Conservation (phyloP, 2,329 filamentous ascomycete species). For the Ophiobolus disseminans region DNA sequence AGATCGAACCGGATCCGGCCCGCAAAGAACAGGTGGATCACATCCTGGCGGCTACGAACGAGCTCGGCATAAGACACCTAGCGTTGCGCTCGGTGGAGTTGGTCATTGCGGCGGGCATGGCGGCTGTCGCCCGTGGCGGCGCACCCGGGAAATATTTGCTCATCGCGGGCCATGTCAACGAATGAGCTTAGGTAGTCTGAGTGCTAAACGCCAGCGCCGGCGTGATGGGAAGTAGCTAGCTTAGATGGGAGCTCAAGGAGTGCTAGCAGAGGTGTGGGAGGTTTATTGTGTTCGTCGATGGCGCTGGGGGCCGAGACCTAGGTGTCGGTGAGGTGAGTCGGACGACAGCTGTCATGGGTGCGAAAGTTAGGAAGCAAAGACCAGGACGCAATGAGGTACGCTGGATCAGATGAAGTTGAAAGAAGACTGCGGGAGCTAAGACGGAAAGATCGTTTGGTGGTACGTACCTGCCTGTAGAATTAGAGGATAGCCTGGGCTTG, state of each 20-base stretch:
- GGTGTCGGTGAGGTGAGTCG: background rate
- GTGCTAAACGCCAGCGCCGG: background rate
- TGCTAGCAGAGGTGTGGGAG: background rate
- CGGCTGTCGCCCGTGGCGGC: background rate
- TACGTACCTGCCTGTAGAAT: constrained; percentile 1
- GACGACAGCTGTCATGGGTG: background rate
- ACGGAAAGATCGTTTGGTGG: constrained; percentile 3
- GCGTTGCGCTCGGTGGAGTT: too few relatives aligned
- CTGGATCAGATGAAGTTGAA: constrained; percentile 4
- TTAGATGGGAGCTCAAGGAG: background rate
- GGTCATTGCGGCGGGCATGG: too few relatives aligned
- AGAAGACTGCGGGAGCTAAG: constrained; percentile 13
- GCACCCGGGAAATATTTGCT: background rate
- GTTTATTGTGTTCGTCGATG: background rate
- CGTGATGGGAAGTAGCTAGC: background rate
- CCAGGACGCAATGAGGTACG: background rate
- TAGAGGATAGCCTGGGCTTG: background rate
- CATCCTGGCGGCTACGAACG: too few relatives aligned
- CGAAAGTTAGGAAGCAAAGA: background rate
- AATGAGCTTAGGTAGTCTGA: background rate
- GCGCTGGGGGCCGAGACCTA: background rate
- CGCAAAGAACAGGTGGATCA: too few relatives aligned
- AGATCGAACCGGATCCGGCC: too few relatives aligned
- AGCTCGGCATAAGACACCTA: background rate
- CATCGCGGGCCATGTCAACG: background rate